Base-by-base conservation (phyloP, 495 filamentous ascomycete genomes). In the Hyphodiscus hymeniophilus region DNA sequence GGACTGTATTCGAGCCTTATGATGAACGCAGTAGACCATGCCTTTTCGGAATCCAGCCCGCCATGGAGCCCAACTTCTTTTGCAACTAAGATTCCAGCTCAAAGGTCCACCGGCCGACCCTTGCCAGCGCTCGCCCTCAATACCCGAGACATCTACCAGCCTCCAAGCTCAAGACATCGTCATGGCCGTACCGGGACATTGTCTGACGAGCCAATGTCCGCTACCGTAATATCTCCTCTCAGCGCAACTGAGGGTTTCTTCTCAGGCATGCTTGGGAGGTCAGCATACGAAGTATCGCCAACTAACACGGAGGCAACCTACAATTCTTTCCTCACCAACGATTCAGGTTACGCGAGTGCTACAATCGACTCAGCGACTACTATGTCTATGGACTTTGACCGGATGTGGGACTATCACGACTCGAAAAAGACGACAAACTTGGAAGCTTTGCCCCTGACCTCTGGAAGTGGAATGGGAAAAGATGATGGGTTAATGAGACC, bases 291-390 rank as follows among this genome's bases (percentile, higher is more conserved):
- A 28, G 42, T 59, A 11, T 59, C 56, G 2, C 56, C 56, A 3
- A 59, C 56, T 16, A 52, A 55, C 32, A 59, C 39, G n/a, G 52
- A 45, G 8, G 40, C 49, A 1, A 59, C 51, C 41, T 39, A 38
- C 1, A 32, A 50, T 13, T 52, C 51, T 12, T 50, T 59, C 16
- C 48, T 59, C 31, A 52, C 48, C 0, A 36, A 28, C 10, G 55
- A 59, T 38, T 59, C 56, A 1, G 56, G 52, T 7, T 59, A 55
- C 42, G 46, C 56, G 12, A 55, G 48, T 34, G 56, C 48, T 16
- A 59, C 56, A 15, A 44, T 44, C 7, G 16, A 21, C 7, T 54
- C 55, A 3, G 38, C 47, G 39, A 45, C 26, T 36, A 22, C 38
- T 12, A 28, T 10, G 5, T 5, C 26, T 28, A 28, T 28, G 26